Evolutionary conservation across 1,139 yeast species (phyloP).

Genomic region (Candida buenavistaensis): DNA sequence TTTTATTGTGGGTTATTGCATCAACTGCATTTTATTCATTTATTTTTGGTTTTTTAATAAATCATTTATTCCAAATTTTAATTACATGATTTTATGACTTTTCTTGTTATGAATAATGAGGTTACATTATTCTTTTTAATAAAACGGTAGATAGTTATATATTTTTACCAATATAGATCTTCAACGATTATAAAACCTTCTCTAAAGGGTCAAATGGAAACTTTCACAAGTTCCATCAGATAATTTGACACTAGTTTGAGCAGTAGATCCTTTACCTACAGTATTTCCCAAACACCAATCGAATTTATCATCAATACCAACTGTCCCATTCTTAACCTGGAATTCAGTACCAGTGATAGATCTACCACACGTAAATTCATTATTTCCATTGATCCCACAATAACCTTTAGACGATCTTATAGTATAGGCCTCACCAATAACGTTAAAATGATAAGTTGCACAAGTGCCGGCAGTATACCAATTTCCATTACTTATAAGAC

Average conservation of each 20-base stretch:
- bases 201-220: conserved; percentile 33
- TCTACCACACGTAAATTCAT: conserved; percentile 34
- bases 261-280: conserved; percentile 38
- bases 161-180: conserved; percentile 11
- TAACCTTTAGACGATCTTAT: conserved; percentile 68
- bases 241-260: conserved; percentile 54
- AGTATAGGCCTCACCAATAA: too few species aligned
- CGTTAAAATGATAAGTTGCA: conserved; percentile 61
- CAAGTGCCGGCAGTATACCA: conserved; percentile 87
- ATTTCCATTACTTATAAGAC: conserved; percentile 80
- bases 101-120: neutral
- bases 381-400: conserved; percentile 53
- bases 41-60: conserved; percentile 14
- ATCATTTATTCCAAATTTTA: conserved; percentile 2
- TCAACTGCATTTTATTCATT: conserved; percentile 43
- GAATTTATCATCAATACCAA: conserved; percentile 64
- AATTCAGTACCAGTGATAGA: conserved; percentile 47
- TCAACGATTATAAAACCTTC: conserved; percentile 13
- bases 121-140: conserved; percentile 9
- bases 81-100: neutral
- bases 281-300: conserved; percentile 51
- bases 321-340: conserved; percentile 40
- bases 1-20: conserved; percentile 32
- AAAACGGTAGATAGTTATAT: conserved; percentile 14
- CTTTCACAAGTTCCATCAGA: conserved; percentile 41